Conservation (phyloP, 805 yeast species). For the Blastobotrys chiropterorum region DNA sequence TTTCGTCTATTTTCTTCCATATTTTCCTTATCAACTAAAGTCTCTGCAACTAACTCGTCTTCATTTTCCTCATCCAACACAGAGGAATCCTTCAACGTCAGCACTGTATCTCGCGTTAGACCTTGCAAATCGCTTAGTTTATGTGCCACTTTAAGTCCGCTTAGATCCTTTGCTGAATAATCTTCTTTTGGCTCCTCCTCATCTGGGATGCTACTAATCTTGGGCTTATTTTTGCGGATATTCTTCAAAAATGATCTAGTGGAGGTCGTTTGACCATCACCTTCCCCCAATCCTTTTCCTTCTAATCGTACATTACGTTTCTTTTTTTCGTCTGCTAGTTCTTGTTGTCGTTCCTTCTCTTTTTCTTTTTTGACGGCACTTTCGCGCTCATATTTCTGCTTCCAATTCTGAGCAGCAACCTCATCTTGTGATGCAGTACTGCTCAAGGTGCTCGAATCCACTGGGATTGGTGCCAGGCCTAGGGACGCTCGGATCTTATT, state of each 20-base stretch:
- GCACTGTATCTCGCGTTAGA: conserved; percentile 38
- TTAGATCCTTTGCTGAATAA: conserved; percentile 29
- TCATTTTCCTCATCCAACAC: conserved; percentile 30
- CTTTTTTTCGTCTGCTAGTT: conserved; percentile 22
- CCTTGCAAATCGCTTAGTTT: conserved; percentile 36
- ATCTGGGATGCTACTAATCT: conserved; percentile 10
- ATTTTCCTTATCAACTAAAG: conserved; percentile 31
- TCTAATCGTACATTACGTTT: conserved; percentile 10
- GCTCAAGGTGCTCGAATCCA: not conserved
- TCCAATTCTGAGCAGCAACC: conserved; percentile 35
- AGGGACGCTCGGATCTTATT: conserved; percentile 45
- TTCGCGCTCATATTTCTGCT: conserved; percentile 30
- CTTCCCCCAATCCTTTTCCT: conserved; percentile 4
- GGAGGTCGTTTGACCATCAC: not conserved
- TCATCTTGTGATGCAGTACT: conserved; percentile 23
- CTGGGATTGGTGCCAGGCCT: conserved; percentile 48
- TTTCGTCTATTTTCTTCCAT: conserved; percentile 18
- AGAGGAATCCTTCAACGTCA: conserved; percentile 51
- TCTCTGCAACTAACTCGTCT: conserved; percentile 38
- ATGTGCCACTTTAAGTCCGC: conserved; percentile 43
- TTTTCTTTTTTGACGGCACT: conserved; percentile 20
- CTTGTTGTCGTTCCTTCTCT: conserved; percentile 19
- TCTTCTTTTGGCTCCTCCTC: conserved; percentile 12
- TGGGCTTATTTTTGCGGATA: not conserved
- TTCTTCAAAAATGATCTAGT: conserved; percentile 1